Percentiles rank a stretch among this genome's conserved stretches.
Evolutionary conservation across 202 grass and related monocot species (phyloP).

Genomic region (Setaria viridis): DNA sequence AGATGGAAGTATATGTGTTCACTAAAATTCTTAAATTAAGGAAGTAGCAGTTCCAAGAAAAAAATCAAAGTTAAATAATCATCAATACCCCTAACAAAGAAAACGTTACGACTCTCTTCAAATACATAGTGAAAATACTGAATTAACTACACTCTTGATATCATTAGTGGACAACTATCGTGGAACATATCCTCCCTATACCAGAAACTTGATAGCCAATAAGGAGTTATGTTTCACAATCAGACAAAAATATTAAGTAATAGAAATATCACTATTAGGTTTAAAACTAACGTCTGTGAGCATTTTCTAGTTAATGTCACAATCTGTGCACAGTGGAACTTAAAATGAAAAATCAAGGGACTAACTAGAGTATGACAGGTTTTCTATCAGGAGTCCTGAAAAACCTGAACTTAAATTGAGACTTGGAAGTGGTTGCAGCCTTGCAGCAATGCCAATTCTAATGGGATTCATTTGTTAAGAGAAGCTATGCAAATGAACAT

Average conservation of each 20-base stretch:
- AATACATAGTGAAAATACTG: no score
- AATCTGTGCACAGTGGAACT: background rate
- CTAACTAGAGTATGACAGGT: slow-evolving; percentile 6
- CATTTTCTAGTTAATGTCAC: slow-evolving; percentile 2
- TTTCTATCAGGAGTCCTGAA: background rate
- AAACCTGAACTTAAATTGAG: slow-evolving; percentile 15
- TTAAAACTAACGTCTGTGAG: background rate
- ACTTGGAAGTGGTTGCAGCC: background rate
- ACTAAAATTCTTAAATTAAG: no score
- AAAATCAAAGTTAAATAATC: no score
- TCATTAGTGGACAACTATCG: no score
- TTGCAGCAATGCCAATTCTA: slow-evolving; percentile 1
- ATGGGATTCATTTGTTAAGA: background rate
- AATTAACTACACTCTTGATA: no score
- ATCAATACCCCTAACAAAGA: no score
- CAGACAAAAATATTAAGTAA: slow-evolving; percentile 3
- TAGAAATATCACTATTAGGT: background rate
- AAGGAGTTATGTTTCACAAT: slow-evolving; percentile 11
- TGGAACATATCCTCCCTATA: no score
- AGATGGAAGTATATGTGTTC: no score
- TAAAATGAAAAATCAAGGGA: background rate
- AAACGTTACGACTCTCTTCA: no score
- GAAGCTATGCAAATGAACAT: background rate
- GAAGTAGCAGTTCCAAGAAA: no score
- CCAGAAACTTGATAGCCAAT: background rate